These are phyloP conservation scores for Pinus tabuliformis DNA, from an alignment of 75 land plant genomes.

Conservation along the genomic window DNA sequence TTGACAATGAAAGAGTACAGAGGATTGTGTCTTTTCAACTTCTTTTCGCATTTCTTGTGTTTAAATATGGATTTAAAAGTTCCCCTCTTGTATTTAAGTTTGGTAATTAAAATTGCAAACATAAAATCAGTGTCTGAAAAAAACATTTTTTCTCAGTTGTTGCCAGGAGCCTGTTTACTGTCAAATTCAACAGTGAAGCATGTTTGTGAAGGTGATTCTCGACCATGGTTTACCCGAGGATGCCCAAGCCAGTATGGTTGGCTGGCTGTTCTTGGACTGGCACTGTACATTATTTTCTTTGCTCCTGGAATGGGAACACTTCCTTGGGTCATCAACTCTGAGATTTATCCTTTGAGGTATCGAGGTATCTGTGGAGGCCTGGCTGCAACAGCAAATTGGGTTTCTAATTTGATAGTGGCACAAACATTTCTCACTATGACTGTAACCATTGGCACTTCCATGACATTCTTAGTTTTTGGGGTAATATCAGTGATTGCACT, in stretches of 20 bases:
- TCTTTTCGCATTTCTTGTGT: not conserved
- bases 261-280: slow-evolving; percentile 65
- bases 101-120: not conserved
- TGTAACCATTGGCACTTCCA: slow-evolving; percentile 61
- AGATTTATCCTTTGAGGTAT: slow-evolving; percentile 84
- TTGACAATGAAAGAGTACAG: not conserved
- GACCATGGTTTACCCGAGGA: slow-evolving; percentile 69
- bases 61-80: not conserved
- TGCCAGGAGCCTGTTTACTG: slow-evolving; percentile 73
- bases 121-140: not conserved
- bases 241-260: slow-evolving; percentile 86
- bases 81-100: not conserved
- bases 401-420: slow-evolving; percentile 72
- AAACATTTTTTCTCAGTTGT: slow-evolving; percentile 29
- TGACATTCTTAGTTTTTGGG: slow-evolving; percentile 77
- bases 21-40: not conserved
- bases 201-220: slow-evolving; percentile 26
- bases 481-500: slow-evolving; percentile 44
- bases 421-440: slow-evolving; percentile 80
- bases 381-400: slow-evolving; percentile 89
- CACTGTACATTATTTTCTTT: slow-evolving; percentile 58
- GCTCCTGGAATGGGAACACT: slow-evolving; percentile 88
- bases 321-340: slow-evolving; percentile 96
- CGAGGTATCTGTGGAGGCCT: slow-evolving; percentile 89
- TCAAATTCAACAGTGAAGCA: slow-evolving; percentile 12